Evolutionary conservation across 2,329 filamentous ascomycete genomes (phyloP), one percentile per base, ranked within the genome.

Genomic region (Aspergillus candidus): DNA sequence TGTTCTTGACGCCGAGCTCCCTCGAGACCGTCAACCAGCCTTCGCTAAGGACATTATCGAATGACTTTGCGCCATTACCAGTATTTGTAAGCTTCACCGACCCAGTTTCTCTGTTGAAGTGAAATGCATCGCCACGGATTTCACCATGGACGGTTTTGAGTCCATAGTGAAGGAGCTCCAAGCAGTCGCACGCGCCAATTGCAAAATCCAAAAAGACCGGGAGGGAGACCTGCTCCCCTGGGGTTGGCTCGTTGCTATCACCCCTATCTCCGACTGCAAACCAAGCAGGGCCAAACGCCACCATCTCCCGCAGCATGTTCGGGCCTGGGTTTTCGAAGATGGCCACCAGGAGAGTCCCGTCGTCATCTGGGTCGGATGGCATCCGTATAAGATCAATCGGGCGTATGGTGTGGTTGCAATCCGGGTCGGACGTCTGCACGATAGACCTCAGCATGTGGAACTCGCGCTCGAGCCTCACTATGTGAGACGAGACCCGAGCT

Each of bases 131-230:
- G 4, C 83, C 86, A 22, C 91, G 79, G 40, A 97, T 83, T 67
- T 97, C 91, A 35, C 91, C 91, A 57, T 96, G 91, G 1, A 95
- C 84, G 45, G 89, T 81, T 48, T 87, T 84, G 46, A 91, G 80
- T 7, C 86, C 83, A 66, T 96, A 89, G 58, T 97, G 91, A n/a
- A 97, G 71, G 37, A 94, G 82, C 65, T 96, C 90, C 38, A 94
- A 69, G 60, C 88, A 94, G 63, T 94, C 81, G 5, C 86, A 80
- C 1, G 90, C 86, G 17, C 90, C 90, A 46, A 95, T 87, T 27
- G 90, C 91, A 61, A 96, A 96, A 58, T 94, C 85, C 22, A 97
- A 76, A 58, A 96, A 96, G 12, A 80, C 75, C 37, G 84, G 76
- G 5, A 96, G 71, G 36, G 83, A 81, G 35, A 93, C 81, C 32